Percentiles rank a stretch among this genome's conserved stretches.
phyloP scores from a whole-genome alignment of 805 yeast species.

The Lipomyces spencermartinsiae region DNA sequence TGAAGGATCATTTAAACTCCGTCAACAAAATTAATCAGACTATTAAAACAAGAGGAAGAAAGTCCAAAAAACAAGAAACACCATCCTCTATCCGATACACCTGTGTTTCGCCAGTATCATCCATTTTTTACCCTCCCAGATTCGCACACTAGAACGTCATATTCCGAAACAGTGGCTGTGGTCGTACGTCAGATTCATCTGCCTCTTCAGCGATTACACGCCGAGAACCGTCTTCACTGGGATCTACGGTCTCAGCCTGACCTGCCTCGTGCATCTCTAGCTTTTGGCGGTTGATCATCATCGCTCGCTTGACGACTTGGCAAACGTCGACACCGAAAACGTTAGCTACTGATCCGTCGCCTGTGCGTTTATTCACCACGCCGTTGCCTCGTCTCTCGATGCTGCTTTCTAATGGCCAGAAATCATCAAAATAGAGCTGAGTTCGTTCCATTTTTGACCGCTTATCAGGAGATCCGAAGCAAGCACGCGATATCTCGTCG shows the following conservation, averaged over 20 bases:
- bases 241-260: not conserved
- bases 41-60: not conserved
- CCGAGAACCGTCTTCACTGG: slow-evolving; percentile 13
- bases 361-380: slow-evolving; percentile 14
- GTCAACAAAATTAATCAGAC: slow-evolving; percentile 10
- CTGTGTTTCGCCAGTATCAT: slow-evolving; percentile 4
- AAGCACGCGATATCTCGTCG: slow-evolving; percentile 45
- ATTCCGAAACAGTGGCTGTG: slow-evolving; percentile 26
- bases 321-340: slow-evolving; percentile 65
- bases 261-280: not conserved
- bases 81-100: slow-evolving; percentile 5
- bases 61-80: slow-evolving; percentile 5
- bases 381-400: slow-evolving; percentile 19
- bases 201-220: not conserved
- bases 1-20: not conserved
- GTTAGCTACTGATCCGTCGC: slow-evolving; percentile 50
- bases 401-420: slow-evolving; percentile 29
- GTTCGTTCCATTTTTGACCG: slow-evolving; percentile 35
- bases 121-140: not conserved
- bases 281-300: slow-evolving; percentile 30
- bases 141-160: slow-evolving; percentile 23
- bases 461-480: slow-evolving; percentile 50
- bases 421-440: slow-evolving; percentile 40
- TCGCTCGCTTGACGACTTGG: slow-evolving; percentile 56
- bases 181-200: slow-evolving; percentile 7